A percentile compares a stretch with the other conserved stretches of the same genome.
Conservation (phyloP, 2,329 filamentous ascomycete species). For the Aaosphaeria arxii region DNA sequence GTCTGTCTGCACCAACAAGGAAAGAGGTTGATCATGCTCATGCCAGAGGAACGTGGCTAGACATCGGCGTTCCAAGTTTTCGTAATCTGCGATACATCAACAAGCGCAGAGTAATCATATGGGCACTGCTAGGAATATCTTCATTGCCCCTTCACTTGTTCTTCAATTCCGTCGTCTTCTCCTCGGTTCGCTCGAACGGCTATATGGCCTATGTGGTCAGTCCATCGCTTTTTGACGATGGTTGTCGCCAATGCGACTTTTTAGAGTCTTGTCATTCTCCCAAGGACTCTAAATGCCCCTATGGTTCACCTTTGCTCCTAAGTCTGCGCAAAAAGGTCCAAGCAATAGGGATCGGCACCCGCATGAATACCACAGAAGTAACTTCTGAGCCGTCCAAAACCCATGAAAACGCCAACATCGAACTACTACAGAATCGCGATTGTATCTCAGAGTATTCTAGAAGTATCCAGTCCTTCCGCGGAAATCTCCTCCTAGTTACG, state of each 20-base stretch:
- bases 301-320: neutral
- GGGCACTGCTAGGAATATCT: slow-evolving; percentile 8
- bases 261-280: neutral
- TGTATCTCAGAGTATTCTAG: no score
- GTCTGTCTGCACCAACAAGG: slow-evolving; percentile 48
- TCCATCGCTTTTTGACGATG: slow-evolving; percentile 6
- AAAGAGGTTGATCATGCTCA: slow-evolving; percentile 50
- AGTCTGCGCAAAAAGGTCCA: neutral
- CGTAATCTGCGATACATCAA: slow-evolving; percentile 29
- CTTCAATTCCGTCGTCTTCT: slow-evolving; percentile 25
- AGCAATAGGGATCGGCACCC: neutral
- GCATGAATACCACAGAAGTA: neutral
- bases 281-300: neutral
- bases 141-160: slow-evolving; percentile 11
- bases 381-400: neutral
- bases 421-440: no score
- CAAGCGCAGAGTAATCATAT: slow-evolving; percentile 2
- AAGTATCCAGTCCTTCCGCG: no score
- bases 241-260: slow-evolving; percentile 5
- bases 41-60: slow-evolving; percentile 35
- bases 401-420: neutral
- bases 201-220: slow-evolving; percentile 14
- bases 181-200: slow-evolving; percentile 9
- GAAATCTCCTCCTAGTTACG: no score
- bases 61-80: slow-evolving; percentile 40